Base-by-base conservation (phyloP, 257 asterid species). In the Craterostigma plantagineum region DNA sequence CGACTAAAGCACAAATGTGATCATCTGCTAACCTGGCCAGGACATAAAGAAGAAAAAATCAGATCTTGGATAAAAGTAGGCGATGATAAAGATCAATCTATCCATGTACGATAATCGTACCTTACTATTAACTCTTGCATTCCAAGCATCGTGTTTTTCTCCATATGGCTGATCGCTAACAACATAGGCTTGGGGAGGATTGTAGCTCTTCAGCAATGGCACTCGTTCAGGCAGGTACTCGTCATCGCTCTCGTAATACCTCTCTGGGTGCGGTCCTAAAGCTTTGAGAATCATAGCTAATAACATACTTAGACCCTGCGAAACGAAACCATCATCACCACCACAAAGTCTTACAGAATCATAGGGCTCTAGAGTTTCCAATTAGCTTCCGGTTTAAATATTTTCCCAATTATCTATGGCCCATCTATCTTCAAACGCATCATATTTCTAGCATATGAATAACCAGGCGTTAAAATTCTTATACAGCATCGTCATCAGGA, bases 191-290 rank as follows among this genome's bases (percentile, higher is more conserved):
- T 73, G 64, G 12, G 77, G 58, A 35, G 93, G 86, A 44, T 53
- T 92, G 59, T 87, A 87, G 50, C 61, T 66, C 69, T 72, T 76
- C 66, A 87, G 69, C 38, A 87, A 71, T 14, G 95, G 98, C 44
- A 72, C 95, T 67, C 95, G 58, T 46, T 76, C 92, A 8, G 91
- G 91, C 12, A 46, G 57, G 45, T 72, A 74, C 15, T 87, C 98
- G 57, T 87, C 98, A 64, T 82, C 98, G 55, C 95, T 87, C 56
- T 79, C 95, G 56, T 82, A 87, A 66, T 63, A 76, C 50, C 72
- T 82, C 67, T 72, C 92, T 34, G 63, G 39, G 60, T 72, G 68
- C 49, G 95, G 79, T 61, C 93, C 92, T 59, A 82, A 61, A 50
- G 92, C 95, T 77, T 77, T 87, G 27, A 87, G 93, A 63, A 79